A percentile compares a stretch with the other conserved stretches of the same genome.
phyloP scores from a whole-genome alignment of 306 rosid species.

The Dicorynia guianensis region DNA sequence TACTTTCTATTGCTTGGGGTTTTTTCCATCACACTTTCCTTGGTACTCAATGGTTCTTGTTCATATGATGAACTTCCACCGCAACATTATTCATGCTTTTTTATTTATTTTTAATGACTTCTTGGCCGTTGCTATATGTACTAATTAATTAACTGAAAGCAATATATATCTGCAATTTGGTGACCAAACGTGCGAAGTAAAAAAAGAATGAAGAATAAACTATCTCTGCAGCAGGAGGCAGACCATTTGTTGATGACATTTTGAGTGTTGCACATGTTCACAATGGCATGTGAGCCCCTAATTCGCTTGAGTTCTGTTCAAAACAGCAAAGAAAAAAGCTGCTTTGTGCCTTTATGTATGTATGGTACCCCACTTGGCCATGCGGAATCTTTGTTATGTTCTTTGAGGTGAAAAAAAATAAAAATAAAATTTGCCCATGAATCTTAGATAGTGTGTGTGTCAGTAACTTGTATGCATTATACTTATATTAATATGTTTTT shows the following conservation, averaged over 20 bases:
- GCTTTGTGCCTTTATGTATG: no score
- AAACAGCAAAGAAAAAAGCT: no score
- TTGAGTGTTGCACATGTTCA: neutral
- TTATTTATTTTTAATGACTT: neutral
- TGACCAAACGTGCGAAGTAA: neutral
- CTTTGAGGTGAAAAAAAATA: neutral
- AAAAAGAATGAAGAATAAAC: no score
- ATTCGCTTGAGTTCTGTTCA: neutral
- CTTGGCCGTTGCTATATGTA: neutral
- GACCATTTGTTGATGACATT: no score
- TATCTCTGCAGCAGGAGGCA: no score
- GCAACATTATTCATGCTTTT: neutral
- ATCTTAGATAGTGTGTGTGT: no score
- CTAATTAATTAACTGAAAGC: neutral
- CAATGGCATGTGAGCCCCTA: conserved; percentile 28
- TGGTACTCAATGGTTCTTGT: conserved; percentile 5
- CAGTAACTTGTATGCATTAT: no score
- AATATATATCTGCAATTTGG: neutral
- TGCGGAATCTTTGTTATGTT: conserved; percentile 31
- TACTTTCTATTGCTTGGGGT: neutral
- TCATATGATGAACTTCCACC: neutral
- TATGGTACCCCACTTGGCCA: neutral
- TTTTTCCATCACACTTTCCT: neutral
- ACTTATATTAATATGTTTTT: no score
- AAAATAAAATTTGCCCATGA: no score